Evolutionary conservation across 1,284 basidiomycete species (phyloP).

Genomic region (Pseudozyma hubeiensis): DNA sequence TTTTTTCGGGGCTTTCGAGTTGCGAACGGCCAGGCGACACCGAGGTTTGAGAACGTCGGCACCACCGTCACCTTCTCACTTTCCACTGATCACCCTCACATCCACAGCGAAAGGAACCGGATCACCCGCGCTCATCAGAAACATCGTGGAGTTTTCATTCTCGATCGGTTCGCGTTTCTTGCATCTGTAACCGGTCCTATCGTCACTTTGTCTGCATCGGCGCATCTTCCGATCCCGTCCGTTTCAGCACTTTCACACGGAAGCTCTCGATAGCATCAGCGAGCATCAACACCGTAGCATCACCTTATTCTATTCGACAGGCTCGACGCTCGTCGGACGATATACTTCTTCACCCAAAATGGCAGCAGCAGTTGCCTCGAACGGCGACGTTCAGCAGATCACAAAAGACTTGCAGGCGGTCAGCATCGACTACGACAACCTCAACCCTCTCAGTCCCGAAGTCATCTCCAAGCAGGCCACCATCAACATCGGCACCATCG

Average conservation of each 20-base stretch:
- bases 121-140: too few relatives aligned
- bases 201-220: neutral
- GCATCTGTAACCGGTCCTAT: slow-evolving; percentile 5
- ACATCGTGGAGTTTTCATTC: neutral
- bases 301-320: neutral
- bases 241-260: neutral
- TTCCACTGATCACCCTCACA: too few relatives aligned
- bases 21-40: neutral
- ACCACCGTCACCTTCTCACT: neutral
- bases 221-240: too few relatives aligned
- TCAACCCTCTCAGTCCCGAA: slow-evolving; percentile 91
- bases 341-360: slow-evolving; percentile 21
- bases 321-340: slow-evolving; percentile 8
- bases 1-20: slow-evolving; percentile 2
- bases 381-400: slow-evolving; percentile 42
- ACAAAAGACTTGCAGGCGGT: slow-evolving; percentile 43
- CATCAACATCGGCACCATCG: slow-evolving; percentile 69
- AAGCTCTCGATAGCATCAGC: neutral
- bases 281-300: slow-evolving; percentile 1
- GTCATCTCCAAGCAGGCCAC: slow-evolving; percentile 96
- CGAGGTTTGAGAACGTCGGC: neutral
- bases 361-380: slow-evolving; percentile 50
- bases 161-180: neutral
- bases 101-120: too few relatives aligned
- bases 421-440: slow-evolving; percentile 68